These are phyloP conservation scores for Penicillium alfredii DNA, from an alignment of 495 filamentous ascomycete genomes.

Conservation along the genomic window DNA sequence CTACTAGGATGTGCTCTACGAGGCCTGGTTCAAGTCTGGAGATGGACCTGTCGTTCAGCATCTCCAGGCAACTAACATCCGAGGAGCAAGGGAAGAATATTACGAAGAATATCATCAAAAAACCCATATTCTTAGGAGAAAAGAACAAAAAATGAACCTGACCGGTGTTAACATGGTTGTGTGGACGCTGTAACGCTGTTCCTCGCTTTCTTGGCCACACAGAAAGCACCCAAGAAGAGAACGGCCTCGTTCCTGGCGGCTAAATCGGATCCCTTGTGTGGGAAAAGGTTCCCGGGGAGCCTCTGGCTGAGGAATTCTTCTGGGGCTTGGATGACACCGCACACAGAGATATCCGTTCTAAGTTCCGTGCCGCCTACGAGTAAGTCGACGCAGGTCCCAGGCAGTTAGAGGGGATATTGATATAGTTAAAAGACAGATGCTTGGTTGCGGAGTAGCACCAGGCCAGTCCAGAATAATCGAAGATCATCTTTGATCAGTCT, in stretches of 20 bases:
- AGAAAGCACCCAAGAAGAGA: slow-evolving; percentile 9
- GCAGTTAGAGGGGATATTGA: slow-evolving; percentile 2
- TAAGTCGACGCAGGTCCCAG: slow-evolving; percentile 8
- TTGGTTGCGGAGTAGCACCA: slow-evolving; percentile 9
- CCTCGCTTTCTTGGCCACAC: slow-evolving; percentile 12
- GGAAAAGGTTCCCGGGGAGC: slow-evolving; percentile 14
- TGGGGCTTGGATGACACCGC: slow-evolving; percentile 10
- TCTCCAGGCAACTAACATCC: too few relatives aligned
- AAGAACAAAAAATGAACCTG: too few relatives aligned
- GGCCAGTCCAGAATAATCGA: slow-evolving; percentile 6
- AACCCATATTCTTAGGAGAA: too few relatives aligned
- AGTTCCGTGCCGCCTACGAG: slow-evolving; percentile 13
- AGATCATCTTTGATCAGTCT: slow-evolving; percentile 16
- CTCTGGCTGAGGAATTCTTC: slow-evolving; percentile 15
- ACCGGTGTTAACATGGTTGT: too few relatives aligned
- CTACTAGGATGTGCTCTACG: too few relatives aligned
- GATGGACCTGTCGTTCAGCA: too few relatives aligned
- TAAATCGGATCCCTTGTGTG: slow-evolving; percentile 15
- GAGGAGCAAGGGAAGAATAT: too few relatives aligned
- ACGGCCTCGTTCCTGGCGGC: slow-evolving; percentile 14
- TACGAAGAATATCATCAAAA: too few relatives aligned
- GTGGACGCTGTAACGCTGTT: slow-evolving; percentile 7
- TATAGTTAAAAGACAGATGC: slow-evolving; percentile 10
- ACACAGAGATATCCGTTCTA: slow-evolving; percentile 10
- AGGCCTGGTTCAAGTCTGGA: too few relatives aligned